Conservation (phyloP, 1,139 yeast species). For the Geotrichum carabidarum region DNA sequence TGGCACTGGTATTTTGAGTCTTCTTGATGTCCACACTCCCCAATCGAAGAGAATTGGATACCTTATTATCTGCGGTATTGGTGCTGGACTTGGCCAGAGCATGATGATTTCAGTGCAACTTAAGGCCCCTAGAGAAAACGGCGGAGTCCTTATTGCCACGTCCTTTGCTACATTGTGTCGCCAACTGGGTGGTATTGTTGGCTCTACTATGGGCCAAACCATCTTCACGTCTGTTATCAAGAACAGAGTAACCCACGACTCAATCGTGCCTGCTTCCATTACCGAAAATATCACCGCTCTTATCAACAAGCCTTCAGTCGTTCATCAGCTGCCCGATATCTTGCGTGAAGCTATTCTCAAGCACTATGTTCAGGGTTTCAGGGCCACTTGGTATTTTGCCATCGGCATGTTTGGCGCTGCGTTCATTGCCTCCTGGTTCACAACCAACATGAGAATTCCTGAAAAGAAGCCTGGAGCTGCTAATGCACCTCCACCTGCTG, state of each 20-base stretch:
- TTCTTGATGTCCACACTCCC: conserved; percentile 33
- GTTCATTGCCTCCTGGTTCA: conserved; percentile 22
- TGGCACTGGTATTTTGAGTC: conserved; percentile 50
- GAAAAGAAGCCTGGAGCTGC: neutral
- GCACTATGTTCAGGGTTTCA: conserved; percentile 27
- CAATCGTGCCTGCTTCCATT: neutral
- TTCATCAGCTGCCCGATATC: neutral
- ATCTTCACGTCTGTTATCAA: conserved; percentile 40
- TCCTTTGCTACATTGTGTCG: conserved; percentile 47
- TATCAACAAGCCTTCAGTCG: neutral
- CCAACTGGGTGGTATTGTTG: conserved; percentile 48
- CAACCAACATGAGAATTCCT: conserved; percentile 27
- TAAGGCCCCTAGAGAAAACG: conserved; percentile 49
- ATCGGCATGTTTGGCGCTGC: conserved; percentile 23
- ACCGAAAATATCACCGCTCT: neutral
- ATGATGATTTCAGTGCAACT: conserved; percentile 51
- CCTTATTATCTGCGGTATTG: conserved; percentile 50
- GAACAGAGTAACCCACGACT: neutral
- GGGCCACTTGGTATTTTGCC: conserved; percentile 26
- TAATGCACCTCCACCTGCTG: neutral
- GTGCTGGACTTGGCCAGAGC: conserved; percentile 53
- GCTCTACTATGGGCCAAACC: conserved; percentile 47
- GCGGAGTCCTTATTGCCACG: conserved; percentile 50
- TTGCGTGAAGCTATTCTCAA: neutral
- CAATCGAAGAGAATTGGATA: conserved; percentile 43